Percentiles rank a stretch among this genome's conserved stretches.
These are phyloP conservation scores for Cercospora janseana DNA, from an alignment of 2,329 filamentous ascomycete genomes.

Conservation along the genomic window DNA sequence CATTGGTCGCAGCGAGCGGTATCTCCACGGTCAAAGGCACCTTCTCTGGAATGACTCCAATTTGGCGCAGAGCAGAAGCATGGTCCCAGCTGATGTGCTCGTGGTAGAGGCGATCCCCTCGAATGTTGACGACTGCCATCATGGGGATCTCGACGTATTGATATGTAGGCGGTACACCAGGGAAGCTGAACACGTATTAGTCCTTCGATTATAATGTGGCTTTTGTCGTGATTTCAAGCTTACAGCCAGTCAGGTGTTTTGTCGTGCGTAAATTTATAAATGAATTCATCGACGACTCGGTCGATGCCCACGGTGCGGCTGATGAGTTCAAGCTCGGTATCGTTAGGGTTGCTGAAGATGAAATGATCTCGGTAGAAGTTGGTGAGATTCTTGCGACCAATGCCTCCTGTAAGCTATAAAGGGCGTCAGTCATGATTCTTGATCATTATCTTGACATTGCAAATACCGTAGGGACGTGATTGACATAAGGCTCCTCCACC, in stretches of 20 bases:
- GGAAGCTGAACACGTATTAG: constrained; percentile 48
- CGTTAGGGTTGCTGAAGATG: constrained; percentile 68
- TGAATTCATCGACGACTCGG: constrained; percentile 69
- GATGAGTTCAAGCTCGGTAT: constrained; percentile 66
- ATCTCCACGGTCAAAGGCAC: constrained; percentile 57
- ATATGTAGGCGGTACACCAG: constrained; percentile 59
- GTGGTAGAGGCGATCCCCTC: constrained; percentile 66
- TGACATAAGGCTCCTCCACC: constrained; percentile 76
- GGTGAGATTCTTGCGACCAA: constrained; percentile 62
- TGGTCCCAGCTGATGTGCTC: constrained; percentile 73
- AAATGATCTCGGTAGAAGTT: constrained; percentile 72
- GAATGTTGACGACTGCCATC: constrained; percentile 63
- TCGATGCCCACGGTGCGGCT: constrained; percentile 71
- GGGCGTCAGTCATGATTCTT: not conserved
- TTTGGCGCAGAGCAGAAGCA: constrained; percentile 59
- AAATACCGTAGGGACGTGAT: constrained; percentile 64
- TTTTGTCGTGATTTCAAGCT: too few relatives aligned
- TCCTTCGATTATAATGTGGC: too few relatives aligned
- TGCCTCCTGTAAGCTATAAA: constrained; percentile 57
- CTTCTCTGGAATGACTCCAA: constrained; percentile 64
- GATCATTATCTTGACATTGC: not conserved
- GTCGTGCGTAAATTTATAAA: constrained; percentile 64
- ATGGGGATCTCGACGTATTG: constrained; percentile 59
- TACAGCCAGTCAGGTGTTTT: constrained; percentile 67
- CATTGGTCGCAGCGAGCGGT: constrained; percentile 22